A percentile compares a stretch with the other conserved stretches of the same genome.
Conservation (phyloP, 805 yeast species). For the Candida suzukii region DNA sequence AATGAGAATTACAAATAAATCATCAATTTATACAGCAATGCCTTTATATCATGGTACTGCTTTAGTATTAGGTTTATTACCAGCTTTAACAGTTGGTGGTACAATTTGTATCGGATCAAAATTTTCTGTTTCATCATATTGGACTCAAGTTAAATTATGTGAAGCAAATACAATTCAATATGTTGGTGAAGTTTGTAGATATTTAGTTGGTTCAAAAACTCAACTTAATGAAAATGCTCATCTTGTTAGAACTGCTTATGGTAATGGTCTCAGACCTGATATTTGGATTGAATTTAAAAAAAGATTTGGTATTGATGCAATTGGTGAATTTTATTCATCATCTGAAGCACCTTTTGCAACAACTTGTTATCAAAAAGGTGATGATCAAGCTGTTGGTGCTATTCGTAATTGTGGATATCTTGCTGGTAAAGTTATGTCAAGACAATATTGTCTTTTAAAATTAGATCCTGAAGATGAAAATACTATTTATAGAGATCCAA, state of each 20-base stretch:
- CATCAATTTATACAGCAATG: conserved; percentile 78
- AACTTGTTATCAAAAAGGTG: conserved; percentile 50
- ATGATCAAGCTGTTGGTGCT: conserved; percentile 53
- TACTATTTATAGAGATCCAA: conserved; percentile 59
- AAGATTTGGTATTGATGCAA: conserved; percentile 57
- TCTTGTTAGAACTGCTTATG: conserved; percentile 60
- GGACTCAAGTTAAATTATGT: conserved; percentile 74
- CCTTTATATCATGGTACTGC: conserved; percentile 89
- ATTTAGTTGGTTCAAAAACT: conserved; percentile 27
- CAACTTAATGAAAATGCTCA: conserved; percentile 49
- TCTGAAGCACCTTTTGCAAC: conserved; percentile 83
- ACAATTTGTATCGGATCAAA: conserved; percentile 65
- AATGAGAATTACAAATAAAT: conserved; percentile 41
- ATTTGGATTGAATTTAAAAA: conserved; percentile 73
- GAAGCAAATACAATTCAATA: conserved; percentile 74
- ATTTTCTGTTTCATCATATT: conserved; percentile 70
- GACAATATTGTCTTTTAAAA: conserved; percentile 50
- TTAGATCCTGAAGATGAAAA: conserved; percentile 73
- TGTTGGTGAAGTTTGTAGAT: conserved; percentile 86
- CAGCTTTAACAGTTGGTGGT: conserved; percentile 48
- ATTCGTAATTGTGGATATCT: conserved; percentile 77
- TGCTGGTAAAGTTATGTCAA: conserved; percentile 47
- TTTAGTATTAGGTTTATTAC: conserved; percentile 68
- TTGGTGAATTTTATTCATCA: conserved; percentile 85
- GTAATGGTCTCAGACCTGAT: conserved; percentile 79